Conservation (phyloP, 768 basidiomycete species). For the Naganishia vaughanmartiniae region DNA sequence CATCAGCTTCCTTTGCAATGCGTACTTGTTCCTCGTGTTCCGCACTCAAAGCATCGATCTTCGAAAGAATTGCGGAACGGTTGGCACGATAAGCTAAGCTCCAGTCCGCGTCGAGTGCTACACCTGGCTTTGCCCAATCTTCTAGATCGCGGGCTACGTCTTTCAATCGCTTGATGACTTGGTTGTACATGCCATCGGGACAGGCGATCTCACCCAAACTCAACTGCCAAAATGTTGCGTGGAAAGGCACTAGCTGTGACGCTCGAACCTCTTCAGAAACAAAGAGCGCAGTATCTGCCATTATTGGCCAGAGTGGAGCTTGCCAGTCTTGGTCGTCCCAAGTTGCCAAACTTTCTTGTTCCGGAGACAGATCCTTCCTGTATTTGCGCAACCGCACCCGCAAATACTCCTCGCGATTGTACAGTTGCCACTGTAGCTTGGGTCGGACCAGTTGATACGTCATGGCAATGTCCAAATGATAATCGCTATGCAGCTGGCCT, state of each 20-base stretch:
- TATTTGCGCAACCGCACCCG: conserved; percentile 24
- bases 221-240: conserved; percentile 94
- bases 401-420: conserved; percentile 27
- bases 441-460: conserved; percentile 94
- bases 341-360: conserved; percentile 5
- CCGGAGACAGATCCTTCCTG: conserved; percentile 6
- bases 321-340: conserved; percentile 28
- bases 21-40: conserved; percentile 41
- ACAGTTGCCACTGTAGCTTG: conserved; percentile 30
- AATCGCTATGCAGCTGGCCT: conserved; percentile 67
- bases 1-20: conserved; percentile 35
- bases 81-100: conserved; percentile 27
- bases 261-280: conserved; percentile 21
- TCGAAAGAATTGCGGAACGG: conserved; percentile 12
- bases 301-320: conserved; percentile 26
- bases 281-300: conserved; percentile 22
- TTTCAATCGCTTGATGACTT: conserved; percentile 61
- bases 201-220: conserved; percentile 83
- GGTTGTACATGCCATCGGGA: conserved; percentile 73
- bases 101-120: conserved; percentile 15
- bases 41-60: conserved; percentile 35
- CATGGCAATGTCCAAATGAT: conserved; percentile 76
- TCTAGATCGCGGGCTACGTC: conserved; percentile 20
- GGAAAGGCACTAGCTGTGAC: conserved; percentile 61
- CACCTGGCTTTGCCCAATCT: conserved; percentile 20